Conservation (phyloP, 176 grass and related monocot species). For the Aegilops speltoides region DNA sequence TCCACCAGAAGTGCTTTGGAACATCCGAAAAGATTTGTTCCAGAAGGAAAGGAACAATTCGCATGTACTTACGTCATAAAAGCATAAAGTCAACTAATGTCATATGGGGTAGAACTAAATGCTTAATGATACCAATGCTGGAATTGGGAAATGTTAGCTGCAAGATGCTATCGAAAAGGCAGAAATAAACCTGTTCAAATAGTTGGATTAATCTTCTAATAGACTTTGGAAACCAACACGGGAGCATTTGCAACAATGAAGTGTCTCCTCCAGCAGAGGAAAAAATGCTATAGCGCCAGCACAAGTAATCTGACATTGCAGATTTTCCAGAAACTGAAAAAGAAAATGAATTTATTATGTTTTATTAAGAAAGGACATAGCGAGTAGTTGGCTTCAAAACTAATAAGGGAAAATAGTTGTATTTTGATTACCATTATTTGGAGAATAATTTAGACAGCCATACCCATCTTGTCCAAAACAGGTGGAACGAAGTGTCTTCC, state of each 20-base stretch:
- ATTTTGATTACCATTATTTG: slow-evolving; percentile 55
- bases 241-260: slow-evolving; percentile 89
- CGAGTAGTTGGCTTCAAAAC: background rate
- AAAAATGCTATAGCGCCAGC: slow-evolving; percentile 80
- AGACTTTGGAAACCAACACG: slow-evolving; percentile 67
- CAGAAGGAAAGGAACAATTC: background rate
- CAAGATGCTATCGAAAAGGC: slow-evolving; percentile 22
- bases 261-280: slow-evolving; percentile 82
- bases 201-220: slow-evolving; percentile 87
- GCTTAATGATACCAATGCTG: background rate
- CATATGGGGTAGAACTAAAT: slow-evolving; percentile 9
- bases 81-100: slow-evolving; percentile 9
- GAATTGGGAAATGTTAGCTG: slow-evolving; percentile 5
- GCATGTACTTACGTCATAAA: background rate
- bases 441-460: slow-evolving; percentile 53
- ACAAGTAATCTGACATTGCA: slow-evolving; percentile 71
- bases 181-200: slow-evolving; percentile 79
- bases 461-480: slow-evolving; percentile 74
- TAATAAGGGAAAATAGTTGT: slow-evolving; percentile 18
- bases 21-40: background rate
- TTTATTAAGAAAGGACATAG: slow-evolving; percentile 23
- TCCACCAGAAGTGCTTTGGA: slow-evolving; percentile 7
- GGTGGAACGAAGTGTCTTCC: slow-evolving; percentile 69
- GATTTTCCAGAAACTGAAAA: slow-evolving; percentile 63
- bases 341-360: background rate